phyloP scores from a whole-genome alignment of 2,329 filamentous ascomycete genomes.

The Diaporthe sp. region DNA sequence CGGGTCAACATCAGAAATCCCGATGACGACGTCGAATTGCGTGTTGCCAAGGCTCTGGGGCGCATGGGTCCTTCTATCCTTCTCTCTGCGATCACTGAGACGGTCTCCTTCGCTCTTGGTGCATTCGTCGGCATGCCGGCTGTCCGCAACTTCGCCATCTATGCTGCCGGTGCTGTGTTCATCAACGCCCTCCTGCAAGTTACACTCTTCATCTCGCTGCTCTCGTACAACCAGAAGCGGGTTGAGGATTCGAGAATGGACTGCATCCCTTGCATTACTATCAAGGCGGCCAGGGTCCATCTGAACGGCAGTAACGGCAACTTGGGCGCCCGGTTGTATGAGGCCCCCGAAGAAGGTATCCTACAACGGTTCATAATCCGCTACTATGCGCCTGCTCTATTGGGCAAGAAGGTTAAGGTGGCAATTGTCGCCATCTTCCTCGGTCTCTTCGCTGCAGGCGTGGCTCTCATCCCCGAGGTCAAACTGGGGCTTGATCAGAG shows the following conservation, averaged over 20 bases:
- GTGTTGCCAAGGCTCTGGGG: constrained; percentile 89
- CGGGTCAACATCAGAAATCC: constrained; percentile 92
- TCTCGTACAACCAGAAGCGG: constrained; percentile 90
- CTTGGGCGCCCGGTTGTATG: constrained; percentile 71
- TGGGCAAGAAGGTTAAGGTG: constrained; percentile 85
- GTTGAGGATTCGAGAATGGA: constrained; percentile 92
- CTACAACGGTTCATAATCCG: constrained; percentile 92
- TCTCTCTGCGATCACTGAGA: constrained; percentile 94
- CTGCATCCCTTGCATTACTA: constrained; percentile 89
- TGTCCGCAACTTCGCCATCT: constrained; percentile 96
- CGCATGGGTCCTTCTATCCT: constrained; percentile 97
- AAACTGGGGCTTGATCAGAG: constrained; percentile 93
- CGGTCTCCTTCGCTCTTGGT: constrained; percentile 90
- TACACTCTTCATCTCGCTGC: constrained; percentile 94
- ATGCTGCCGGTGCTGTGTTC: constrained; percentile 94
- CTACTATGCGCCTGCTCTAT: constrained; percentile 84
- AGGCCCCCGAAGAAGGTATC: constrained; percentile 84
- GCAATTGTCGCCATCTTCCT: constrained; percentile 84
- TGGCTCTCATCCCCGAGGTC: constrained; percentile 87
- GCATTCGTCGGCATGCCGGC: constrained; percentile 98
- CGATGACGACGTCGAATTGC: constrained; percentile 86
- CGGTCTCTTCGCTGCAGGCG: constrained; percentile 85
- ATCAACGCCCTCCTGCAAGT: constrained; percentile 98
- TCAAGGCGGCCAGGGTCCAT: constrained; percentile 79
- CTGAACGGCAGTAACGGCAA: constrained; percentile 73